These are phyloP conservation scores for Diaporthe longicolla DNA, from an alignment of 2,329 filamentous ascomycete genomes.

Conservation along the genomic window DNA sequence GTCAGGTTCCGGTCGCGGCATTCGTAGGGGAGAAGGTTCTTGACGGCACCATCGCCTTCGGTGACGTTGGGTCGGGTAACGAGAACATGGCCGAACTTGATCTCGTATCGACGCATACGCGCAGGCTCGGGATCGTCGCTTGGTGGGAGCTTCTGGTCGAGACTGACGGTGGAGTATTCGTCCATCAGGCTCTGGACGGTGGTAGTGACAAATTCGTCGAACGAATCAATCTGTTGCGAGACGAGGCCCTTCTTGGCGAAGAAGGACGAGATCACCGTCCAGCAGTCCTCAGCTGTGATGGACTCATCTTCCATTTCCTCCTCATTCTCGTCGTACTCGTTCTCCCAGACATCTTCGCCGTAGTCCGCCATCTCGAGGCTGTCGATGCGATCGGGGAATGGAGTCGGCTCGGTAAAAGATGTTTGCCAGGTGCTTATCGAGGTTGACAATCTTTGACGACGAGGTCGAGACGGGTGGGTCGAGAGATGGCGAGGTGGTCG, in stretches of 20 bases:
- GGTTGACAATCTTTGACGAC: not conserved
- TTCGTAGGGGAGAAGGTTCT: constrained; percentile 91
- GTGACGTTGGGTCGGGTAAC: constrained; percentile 92
- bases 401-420: not conserved
- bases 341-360: constrained; percentile 63
- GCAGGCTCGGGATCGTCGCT: constrained; percentile 83
- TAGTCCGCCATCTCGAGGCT: constrained; percentile 67
- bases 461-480: not conserved
- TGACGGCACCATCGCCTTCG: constrained; percentile 91
- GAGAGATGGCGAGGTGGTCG: constrained; percentile 2
- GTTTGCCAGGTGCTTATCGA: not conserved
- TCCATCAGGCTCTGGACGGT: constrained; percentile 96
- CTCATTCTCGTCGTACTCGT: constrained; percentile 70
- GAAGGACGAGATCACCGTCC: constrained; percentile 97
- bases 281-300: constrained; percentile 98
- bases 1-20: constrained; percentile 96
- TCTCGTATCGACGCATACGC: constrained; percentile 91
- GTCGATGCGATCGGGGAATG: not conserved
- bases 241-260: constrained; percentile 97
- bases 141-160: constrained; percentile 91
- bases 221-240: constrained; percentile 97
- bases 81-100: constrained; percentile 92
- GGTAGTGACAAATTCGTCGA: constrained; percentile 94
- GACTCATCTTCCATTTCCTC: constrained; percentile 76
- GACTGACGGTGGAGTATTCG: constrained; percentile 91